Evolutionary conservation across 805 yeast genomes (phyloP).

Genomic region (Zygoascus flipseniorum): DNA sequence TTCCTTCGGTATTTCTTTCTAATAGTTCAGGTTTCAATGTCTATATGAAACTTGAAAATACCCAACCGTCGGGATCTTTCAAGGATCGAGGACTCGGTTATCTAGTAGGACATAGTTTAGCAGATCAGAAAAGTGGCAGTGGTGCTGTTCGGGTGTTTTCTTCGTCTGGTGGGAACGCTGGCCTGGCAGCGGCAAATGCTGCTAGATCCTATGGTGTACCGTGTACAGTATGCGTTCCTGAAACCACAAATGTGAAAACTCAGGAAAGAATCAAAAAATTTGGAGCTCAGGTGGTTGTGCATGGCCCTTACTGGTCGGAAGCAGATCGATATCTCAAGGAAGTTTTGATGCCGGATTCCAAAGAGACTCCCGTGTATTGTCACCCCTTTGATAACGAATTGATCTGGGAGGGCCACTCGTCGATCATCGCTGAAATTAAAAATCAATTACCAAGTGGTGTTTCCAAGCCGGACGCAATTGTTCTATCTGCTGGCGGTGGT

Average conservation of each 20-base stretch:
- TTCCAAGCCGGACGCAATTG: slow-evolving; percentile 61
- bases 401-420: slow-evolving; percentile 93
- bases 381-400: slow-evolving; percentile 92
- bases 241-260: slow-evolving; percentile 38
- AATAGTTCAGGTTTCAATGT: slow-evolving; percentile 61
- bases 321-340: slow-evolving; percentile 68
- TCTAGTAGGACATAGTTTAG: slow-evolving; percentile 37
- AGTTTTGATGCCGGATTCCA: slow-evolving; percentile 54
- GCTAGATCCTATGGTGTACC: slow-evolving; percentile 53
- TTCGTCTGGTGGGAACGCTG: slow-evolving; percentile 95
- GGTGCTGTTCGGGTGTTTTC: slow-evolving; percentile 46
- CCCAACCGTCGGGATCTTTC: slow-evolving; percentile 87
- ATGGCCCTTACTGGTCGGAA: slow-evolving; percentile 72
- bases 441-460: slow-evolving; percentile 45
- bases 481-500: slow-evolving; percentile 91
- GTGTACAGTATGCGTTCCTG: slow-evolving; percentile 58
- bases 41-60: slow-evolving; percentile 73
- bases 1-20: slow-evolving; percentile 63
- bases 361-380: slow-evolving; percentile 49
- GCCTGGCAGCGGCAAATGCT: slow-evolving; percentile 90
- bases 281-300: slow-evolving; percentile 44
- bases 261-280: slow-evolving; percentile 34
- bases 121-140: background rate
- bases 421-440: slow-evolving; percentile 76
- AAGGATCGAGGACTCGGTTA: slow-evolving; percentile 84